Evolutionary conservation across 2,329 filamentous ascomycete genomes (phyloP), one percentile per base, ranked within the genome.

Genomic region (Aspergillus piperis): DNA sequence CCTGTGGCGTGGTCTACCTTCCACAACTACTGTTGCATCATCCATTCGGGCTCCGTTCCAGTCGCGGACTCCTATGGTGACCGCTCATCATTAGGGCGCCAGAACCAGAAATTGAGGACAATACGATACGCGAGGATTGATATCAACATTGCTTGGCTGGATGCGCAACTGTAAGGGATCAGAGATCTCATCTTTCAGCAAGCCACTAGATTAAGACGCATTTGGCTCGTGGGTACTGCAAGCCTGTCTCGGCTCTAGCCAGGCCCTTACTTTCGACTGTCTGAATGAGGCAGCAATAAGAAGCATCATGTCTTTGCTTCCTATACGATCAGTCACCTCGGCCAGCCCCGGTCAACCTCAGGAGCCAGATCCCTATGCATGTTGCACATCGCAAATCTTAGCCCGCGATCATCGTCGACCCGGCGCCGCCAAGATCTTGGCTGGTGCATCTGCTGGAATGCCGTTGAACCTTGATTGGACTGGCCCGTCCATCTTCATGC

Each of bases 401-500:
- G 39, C 55, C 55, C 53, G 47, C 53, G 19, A 53, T 47, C 11
- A 47, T 17, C 49, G 51, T 36, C 30, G 51, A 32, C 44, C 54
- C 52, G 25, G 52, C 59, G 57, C 50, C 55, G 51, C 55, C 61
- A 61, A 48, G 52, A 59, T 39, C 59, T 63, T 61, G 61, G 59
- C 61, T 52, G n/a, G 49, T 59, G 39, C 55, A 15, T 39, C 44
- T 63, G 38, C 30, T 53, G 25, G 60, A 39, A 47, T 57, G 41
- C 41, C 41, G 41, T 44, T 44, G 41, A 44, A 44, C 41, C 41
- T 44, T 25, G 21, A 58, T 51, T 54, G 25, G 36, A 54, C 54
- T 57, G 58, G 54, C 51, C 50, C 38, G 49, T 54, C 48, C 25
- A 48, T 23, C 41, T 44, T 21, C 13, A 38, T 53, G 51, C 32